These are phyloP conservation scores for Hydnomerulius pinastri DNA, from an alignment of 768 basidiomycete species.

Conservation along the genomic window DNA sequence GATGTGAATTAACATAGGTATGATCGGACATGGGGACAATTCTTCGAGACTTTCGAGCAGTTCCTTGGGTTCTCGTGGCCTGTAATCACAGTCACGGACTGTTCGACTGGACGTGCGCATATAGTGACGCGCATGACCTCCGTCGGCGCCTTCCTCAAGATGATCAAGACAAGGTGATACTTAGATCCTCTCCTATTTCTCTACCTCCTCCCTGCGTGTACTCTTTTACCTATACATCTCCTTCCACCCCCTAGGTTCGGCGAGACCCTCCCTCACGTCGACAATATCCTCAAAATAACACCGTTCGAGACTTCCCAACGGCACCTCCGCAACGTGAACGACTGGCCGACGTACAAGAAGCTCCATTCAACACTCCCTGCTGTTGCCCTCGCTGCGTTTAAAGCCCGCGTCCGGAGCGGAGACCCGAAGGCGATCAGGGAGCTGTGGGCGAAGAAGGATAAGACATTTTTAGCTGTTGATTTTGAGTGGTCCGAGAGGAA, in stretches of 20 bases:
- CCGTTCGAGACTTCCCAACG: conserved; percentile 71
- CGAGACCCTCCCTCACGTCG: conserved; percentile 69
- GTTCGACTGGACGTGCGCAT: conserved; percentile 70
- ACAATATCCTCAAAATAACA: conserved; percentile 67
- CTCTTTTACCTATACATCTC: not conserved
- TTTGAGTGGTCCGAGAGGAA: conserved; percentile 80
- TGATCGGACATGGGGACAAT: conserved; percentile 76
- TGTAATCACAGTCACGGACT: conserved; percentile 73
- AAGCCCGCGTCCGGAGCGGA: conserved; percentile 63
- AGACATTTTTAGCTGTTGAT: conserved; percentile 73
- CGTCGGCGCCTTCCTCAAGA: conserved; percentile 75
- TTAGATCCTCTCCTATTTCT: conserved; percentile 1
- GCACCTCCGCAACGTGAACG: conserved; percentile 70
- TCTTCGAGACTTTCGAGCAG: conserved; percentile 77
- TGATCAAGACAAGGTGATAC: conserved; percentile 86
- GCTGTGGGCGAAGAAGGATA: conserved; percentile 69
- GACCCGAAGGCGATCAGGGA: conserved; percentile 64
- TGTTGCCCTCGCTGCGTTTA: conserved; percentile 63
- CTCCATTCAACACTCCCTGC: conserved; percentile 72
- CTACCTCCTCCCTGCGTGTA: not conserved
- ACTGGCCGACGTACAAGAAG: conserved; percentile 68
- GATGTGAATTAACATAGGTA: conserved; percentile 48
- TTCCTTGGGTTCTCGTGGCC: conserved; percentile 87
- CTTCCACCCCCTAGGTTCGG: conserved; percentile 55
- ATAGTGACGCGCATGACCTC: conserved; percentile 77